Percentiles rank a stretch among this genome's conserved stretches.
phyloP scores from a whole-genome alignment of 306 rosid genomes.

The Dryas alaskensis region DNA sequence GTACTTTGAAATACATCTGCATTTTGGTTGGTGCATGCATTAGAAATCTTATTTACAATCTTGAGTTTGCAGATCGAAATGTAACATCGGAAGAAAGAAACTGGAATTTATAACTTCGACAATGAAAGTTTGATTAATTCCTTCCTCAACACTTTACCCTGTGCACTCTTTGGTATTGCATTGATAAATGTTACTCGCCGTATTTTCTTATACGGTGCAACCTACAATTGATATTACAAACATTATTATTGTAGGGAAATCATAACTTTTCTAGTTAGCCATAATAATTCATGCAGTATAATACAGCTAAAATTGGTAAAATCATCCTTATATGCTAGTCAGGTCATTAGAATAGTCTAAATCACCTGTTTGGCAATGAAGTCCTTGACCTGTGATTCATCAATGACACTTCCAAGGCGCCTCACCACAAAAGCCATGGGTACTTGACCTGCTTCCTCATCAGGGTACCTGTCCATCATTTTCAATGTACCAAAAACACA shows the following conservation, averaged over 20 bases:
- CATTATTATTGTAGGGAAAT: not conserved
- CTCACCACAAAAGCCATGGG: conserved; percentile 66
- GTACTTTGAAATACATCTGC: not conserved
- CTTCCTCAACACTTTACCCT: conserved; percentile 53
- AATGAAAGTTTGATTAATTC: conserved; percentile 42
- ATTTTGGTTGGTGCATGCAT: not conserved
- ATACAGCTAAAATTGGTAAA: not conserved
- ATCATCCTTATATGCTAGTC: not conserved
- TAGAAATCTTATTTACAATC: not conserved
- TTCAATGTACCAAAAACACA: not conserved
- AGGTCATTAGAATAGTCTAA: not conserved
- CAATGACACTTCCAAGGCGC: conserved; percentile 32
- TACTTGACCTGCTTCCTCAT: conserved; percentile 71
- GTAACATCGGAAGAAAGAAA: not conserved
- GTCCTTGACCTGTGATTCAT: conserved; percentile 41
- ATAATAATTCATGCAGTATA: not conserved
- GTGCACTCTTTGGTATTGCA: conserved; percentile 53
- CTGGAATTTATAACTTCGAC: conserved; percentile 11
- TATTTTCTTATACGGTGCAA: conserved; percentile 60
- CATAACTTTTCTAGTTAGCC: not conserved
- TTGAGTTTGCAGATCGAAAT: not conserved
- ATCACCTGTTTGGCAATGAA: conserved; percentile 57
- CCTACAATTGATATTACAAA: conserved; percentile 29
- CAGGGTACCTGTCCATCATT: conserved; percentile 45
- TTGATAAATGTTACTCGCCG: conserved; percentile 40